Percentiles rank a stretch among this genome's conserved stretches.
Conservation (phyloP, 139 green algal genomes). For the Eudorina sp. region DNA sequence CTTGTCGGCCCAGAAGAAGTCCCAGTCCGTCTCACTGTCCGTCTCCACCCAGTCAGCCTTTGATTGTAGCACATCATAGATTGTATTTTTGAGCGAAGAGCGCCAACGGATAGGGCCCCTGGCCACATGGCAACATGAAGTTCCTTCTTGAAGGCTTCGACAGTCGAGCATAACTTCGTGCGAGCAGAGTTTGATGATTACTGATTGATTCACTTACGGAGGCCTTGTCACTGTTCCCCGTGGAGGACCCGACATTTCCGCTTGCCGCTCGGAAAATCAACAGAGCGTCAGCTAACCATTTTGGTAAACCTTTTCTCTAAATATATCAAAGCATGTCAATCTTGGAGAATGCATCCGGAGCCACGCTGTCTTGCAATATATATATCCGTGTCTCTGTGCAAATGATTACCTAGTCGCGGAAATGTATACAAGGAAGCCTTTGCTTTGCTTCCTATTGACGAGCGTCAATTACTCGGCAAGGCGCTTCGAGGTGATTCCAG, state of each 20-base stretch:
- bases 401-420: too few relatives aligned
- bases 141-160: neutral
- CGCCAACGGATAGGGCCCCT: constrained; percentile 68
- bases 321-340: too few relatives aligned
- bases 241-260: constrained; percentile 11
- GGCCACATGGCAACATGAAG: constrained; percentile 7
- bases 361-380: too few relatives aligned
- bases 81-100: constrained; percentile 69
- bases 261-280: neutral
- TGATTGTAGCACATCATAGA: constrained; percentile 71
- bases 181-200: neutral
- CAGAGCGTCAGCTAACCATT: too few relatives aligned
- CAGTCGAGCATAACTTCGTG: neutral
- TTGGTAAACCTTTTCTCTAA: too few relatives aligned
- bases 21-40: constrained; percentile 71
- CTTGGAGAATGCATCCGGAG: too few relatives aligned
- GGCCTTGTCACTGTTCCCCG: constrained; percentile 3
- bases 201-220: constrained; percentile 15
- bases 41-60: constrained; percentile 68
- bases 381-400: too few relatives aligned
- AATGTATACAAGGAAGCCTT: too few relatives aligned
- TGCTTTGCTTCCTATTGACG: too few relatives aligned
- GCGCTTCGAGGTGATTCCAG: too few relatives aligned
- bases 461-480: too few relatives aligned
- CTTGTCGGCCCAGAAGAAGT: constrained; percentile 79